These are phyloP conservation scores for Pseudonectria foliicola DNA, from an alignment of 2,329 filamentous ascomycete species.

Conservation along the genomic window DNA sequence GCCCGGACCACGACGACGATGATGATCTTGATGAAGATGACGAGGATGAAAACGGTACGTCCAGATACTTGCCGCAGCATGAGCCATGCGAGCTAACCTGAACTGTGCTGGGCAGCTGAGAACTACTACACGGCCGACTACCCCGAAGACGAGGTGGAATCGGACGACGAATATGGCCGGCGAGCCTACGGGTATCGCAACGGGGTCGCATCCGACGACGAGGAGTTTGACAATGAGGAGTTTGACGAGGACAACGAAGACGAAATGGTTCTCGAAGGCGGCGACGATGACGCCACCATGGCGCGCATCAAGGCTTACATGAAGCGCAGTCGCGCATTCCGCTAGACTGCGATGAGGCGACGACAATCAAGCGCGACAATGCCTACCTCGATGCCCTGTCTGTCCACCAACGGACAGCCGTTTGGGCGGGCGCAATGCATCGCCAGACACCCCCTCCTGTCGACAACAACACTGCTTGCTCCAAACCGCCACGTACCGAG, in stretches of 20 bases:
- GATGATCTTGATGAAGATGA: constrained; percentile 53
- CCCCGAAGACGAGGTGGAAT: constrained; percentile 70
- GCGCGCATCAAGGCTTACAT: constrained; percentile 32
- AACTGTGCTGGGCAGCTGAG: constrained; percentile 45
- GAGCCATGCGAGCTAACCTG: constrained; percentile 1
- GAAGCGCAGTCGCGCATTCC: constrained; percentile 25
- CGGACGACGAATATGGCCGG: constrained; percentile 48
- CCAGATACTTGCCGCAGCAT: no score
- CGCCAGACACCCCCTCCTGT: no score
- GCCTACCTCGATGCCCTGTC: no score
- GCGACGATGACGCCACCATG: constrained; percentile 32
- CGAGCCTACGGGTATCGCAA: constrained; percentile 50
- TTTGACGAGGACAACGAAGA: constrained; percentile 31
- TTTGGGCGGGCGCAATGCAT: no score
- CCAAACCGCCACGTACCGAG: no score
- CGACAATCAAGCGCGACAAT: background rate
- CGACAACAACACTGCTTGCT: no score
- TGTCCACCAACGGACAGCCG: background rate
- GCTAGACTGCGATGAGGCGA: constrained; percentile 8
- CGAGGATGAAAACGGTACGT: constrained; percentile 58
- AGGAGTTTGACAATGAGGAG: constrained; percentile 42
- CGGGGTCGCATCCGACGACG: constrained; percentile 46
- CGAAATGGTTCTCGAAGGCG: constrained; percentile 30
- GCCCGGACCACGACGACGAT: constrained; percentile 52
- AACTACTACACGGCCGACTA: constrained; percentile 76